Evolutionary conservation across 768 basidiomycete species (phyloP).

Genomic region (Tylopilus subfusipes): DNA sequence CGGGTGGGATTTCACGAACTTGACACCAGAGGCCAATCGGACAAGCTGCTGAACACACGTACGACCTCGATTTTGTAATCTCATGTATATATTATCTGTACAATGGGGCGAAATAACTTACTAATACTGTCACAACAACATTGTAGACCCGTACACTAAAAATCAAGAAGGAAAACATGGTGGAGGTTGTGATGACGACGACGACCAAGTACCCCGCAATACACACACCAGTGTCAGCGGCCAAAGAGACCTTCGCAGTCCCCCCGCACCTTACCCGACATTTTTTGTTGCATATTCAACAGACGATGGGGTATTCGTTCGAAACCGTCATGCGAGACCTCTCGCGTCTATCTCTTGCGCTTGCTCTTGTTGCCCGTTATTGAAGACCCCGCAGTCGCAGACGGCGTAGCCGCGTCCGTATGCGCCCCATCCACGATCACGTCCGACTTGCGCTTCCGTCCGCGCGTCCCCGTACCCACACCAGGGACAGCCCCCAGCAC

Average conservation of each 20-base stretch:
- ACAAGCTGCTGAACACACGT: too few relatives aligned
- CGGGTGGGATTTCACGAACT: too few relatives aligned
- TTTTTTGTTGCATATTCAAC: not conserved
- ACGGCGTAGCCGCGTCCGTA: not conserved
- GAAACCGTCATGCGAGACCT: not conserved
- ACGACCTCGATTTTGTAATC: not conserved
- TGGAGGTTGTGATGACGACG: not conserved
- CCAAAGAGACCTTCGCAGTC: not conserved
- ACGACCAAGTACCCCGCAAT: not conserved
- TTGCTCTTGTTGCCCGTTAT: constrained; percentile 22
- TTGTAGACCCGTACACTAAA: not conserved
- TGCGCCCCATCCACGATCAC: constrained; percentile 17
- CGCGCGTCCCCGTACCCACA: constrained; percentile 4
- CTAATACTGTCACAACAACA: not conserved
- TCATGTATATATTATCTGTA: not conserved
- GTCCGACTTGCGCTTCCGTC: constrained; percentile 42
- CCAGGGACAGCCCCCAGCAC: not conserved
- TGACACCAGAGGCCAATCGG: too few relatives aligned
- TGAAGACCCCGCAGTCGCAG: not conserved
- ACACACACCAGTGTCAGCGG: not conserved
- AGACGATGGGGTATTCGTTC: not conserved
- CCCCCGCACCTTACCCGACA: not conserved
- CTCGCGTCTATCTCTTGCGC: constrained; percentile 27
- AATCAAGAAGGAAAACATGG: not conserved
- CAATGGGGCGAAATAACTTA: not conserved